These are phyloP conservation scores for Alternaria tenuissima DNA, from an alignment of 2,329 filamentous ascomycete species.

Conservation along the genomic window DNA sequence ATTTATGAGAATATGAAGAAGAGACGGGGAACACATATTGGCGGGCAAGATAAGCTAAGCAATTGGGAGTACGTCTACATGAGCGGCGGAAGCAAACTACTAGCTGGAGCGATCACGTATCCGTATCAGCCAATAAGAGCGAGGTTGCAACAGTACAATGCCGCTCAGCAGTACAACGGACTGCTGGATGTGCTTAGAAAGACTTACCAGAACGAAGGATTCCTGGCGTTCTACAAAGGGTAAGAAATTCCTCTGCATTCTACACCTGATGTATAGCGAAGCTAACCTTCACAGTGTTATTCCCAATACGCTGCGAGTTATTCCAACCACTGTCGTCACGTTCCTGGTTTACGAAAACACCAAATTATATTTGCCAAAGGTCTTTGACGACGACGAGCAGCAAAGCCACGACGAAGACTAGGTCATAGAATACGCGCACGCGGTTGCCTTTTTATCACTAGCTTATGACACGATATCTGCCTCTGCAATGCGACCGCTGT, in stretches of 20 bases:
- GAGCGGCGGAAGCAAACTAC: constrained; percentile 82
- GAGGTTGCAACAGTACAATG: constrained; percentile 87
- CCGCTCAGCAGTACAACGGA: constrained; percentile 75
- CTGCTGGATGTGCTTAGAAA: constrained; percentile 75
- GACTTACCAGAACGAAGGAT: constrained; percentile 81
- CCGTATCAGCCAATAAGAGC: constrained; percentile 93
- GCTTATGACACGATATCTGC: not conserved
- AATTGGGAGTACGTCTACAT: constrained; percentile 83
- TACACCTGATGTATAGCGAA: not conserved
- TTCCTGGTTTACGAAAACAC: constrained; percentile 98
- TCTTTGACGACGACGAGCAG: constrained; percentile 48
- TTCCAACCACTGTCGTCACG: constrained; percentile 95
- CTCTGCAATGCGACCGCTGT: not conserved
- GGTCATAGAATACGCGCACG: not conserved
- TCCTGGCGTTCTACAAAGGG: constrained; percentile 89
- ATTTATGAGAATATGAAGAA: constrained; percentile 83
- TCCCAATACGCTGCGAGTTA: constrained; percentile 86
- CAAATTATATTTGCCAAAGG: constrained; percentile 70
- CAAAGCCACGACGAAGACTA: constrained; percentile 45
- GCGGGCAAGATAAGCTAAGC: constrained; percentile 58
- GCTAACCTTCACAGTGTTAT: constrained; percentile 59
- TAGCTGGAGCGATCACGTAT: constrained; percentile 90
- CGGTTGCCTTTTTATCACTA: not conserved
- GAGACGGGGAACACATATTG: constrained; percentile 59
- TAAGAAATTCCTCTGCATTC: constrained; percentile 24